Evolutionary conservation across 179 eudicot species (phyloP), one percentile per base, ranked within the genome.

Genomic region (Spinacia oleracea): DNA sequence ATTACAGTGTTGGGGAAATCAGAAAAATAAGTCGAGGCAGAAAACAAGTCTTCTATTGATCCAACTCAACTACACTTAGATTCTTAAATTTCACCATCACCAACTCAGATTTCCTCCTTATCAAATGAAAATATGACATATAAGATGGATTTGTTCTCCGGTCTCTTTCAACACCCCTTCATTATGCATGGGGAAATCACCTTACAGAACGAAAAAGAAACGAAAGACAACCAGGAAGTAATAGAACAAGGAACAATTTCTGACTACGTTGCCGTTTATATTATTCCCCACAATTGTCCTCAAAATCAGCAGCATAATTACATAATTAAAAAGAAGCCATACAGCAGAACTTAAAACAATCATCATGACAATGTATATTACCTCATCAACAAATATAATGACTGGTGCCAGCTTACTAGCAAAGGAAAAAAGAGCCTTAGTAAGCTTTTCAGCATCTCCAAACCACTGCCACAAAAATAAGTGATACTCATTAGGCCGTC

Each of bases 361-460:
- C 63, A 63, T n/a, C 21, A 7, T 20, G 23, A 65, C 11, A 73
- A 80, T 48, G 58, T 73, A 76, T 76, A 85, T 83, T 78, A 96
- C 99, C 99, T 96, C 99, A 79, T 96, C 99, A 71, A 96, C 96
- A 86, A 96, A 96, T 82, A 96, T 88, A 73, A 96, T 96, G 55
- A 94, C 99, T 46, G 99, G 99, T 53, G 98, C 93, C 85, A 96
- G 88, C 89, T 92, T 96, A 86, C 92, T 90, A 79, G 99, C 99
- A 85, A 96, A 96, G 42, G 99, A 96, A 86, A 96, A 96, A 72
- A 96, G 93, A 25, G 98, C 98, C 88, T 91, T 94, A 1, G 99
- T 96, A 59, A 96, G 96, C 86, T 96, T 96, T 86, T 96, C 99
- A 81, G 99, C 99, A 83, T 96, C 99, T 73, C 99, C 99, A 88